These are phyloP conservation scores for Eutreptiella sp. DNA, from an alignment of 208 protist genomes.

Conservation along the genomic window DNA sequence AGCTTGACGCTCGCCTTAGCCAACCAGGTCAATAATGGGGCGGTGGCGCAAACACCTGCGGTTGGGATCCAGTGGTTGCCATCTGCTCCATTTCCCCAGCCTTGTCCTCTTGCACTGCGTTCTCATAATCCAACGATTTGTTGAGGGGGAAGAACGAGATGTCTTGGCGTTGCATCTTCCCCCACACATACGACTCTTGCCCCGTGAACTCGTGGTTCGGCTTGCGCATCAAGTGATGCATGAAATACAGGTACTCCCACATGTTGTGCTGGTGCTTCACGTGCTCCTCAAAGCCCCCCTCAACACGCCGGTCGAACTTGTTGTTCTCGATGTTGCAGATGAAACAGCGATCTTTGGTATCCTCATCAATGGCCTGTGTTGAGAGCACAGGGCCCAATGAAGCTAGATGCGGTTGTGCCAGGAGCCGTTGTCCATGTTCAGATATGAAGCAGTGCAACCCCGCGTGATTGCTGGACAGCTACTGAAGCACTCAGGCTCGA, in stretches of 20 bases:
- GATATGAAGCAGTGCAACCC: too few species aligned
- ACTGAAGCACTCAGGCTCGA: too few species aligned
- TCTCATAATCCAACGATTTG: slow-evolving; percentile 22
- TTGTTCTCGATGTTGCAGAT: slow-evolving; percentile 48
- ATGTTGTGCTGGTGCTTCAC: slow-evolving; percentile 52
- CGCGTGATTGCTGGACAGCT: too few species aligned
- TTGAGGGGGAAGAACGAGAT: slow-evolving; percentile 33
- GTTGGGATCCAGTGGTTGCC: too few species aligned
- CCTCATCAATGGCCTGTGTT: slow-evolving; percentile 26
- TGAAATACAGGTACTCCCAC: slow-evolving; percentile 46
- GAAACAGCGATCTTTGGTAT: slow-evolving; percentile 51
- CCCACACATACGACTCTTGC: slow-evolving; percentile 47
- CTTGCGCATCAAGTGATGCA: slow-evolving; percentile 41
- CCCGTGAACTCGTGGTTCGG: slow-evolving; percentile 52
- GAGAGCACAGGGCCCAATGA: too few species aligned
- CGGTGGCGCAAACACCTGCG: too few species aligned
- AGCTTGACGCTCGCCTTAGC: too few species aligned
- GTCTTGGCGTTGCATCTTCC: slow-evolving; percentile 26
- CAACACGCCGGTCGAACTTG: slow-evolving; percentile 42
- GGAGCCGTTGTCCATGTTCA: too few species aligned
- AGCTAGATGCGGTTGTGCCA: too few species aligned
- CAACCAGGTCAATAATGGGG: too few species aligned
- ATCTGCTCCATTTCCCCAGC: too few species aligned
- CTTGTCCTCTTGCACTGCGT: too few species aligned
- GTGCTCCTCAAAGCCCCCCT: slow-evolving; percentile 48